Conservation (phyloP, 2,329 filamentous ascomycete species). For the Paecilomyces variotii region DNA sequence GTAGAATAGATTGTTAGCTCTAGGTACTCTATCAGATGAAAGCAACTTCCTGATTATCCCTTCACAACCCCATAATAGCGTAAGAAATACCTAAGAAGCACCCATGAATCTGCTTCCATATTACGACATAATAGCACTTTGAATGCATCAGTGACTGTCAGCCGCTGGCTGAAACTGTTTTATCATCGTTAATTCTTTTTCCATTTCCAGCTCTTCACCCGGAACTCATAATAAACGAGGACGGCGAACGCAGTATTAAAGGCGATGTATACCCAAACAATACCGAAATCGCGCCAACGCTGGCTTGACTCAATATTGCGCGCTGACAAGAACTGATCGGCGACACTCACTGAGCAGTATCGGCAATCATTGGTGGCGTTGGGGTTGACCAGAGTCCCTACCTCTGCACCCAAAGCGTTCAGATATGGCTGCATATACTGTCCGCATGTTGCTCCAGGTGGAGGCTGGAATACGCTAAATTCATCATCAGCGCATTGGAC, state of each 20-base stretch:
- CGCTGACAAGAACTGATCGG: constrained; percentile 33
- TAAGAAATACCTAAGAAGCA: neutral
- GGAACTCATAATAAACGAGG: constrained; percentile 4
- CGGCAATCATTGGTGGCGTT: constrained; percentile 44
- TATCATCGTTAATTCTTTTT: neutral
- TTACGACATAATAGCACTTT: neutral
- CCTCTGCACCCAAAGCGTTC: constrained; percentile 18
- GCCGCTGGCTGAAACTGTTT: neutral
- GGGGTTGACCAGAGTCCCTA: constrained; percentile 49
- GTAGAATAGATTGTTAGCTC: neutral
- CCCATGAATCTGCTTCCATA: neutral
- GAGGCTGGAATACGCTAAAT: constrained; percentile 57
- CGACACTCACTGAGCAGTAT: constrained; percentile 35
- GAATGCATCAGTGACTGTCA: neutral
- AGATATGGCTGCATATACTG: constrained; percentile 52
- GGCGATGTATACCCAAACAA: constrained; percentile 52
- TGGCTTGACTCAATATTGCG: constrained; percentile 49
- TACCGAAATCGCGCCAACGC: constrained; percentile 61
- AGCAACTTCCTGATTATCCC: neutral
- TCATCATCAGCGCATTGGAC: constrained; percentile 65
- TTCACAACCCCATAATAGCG: neutral
- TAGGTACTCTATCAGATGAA: neutral
- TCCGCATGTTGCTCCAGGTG: constrained; percentile 49
- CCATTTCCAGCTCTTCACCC: neutral
- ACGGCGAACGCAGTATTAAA: constrained; percentile 53